A percentile compares a stretch with the other conserved stretches of the same genome.
Evolutionary conservation across 2,329 filamentous ascomycete species (phyloP).

Genomic region (Balansia obtecta): DNA sequence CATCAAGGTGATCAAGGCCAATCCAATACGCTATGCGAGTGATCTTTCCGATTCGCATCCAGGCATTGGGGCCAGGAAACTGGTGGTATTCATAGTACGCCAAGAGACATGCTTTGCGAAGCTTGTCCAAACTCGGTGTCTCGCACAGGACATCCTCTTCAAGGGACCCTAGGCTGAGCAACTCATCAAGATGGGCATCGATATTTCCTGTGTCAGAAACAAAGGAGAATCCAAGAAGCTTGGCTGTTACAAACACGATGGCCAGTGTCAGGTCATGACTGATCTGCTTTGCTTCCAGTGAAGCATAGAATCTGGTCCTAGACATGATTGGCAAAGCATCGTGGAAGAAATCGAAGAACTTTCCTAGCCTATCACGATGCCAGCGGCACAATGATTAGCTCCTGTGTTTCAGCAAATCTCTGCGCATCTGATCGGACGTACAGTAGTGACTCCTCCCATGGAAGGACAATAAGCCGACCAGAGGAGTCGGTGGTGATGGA

Average conservation of each 20-base stretch:
- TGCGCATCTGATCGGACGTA: not conserved
- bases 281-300: not conserved
- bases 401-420: too few relatives aligned
- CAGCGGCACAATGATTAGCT: not conserved
- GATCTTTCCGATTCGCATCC: conserved; percentile 8
- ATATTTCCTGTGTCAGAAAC: not conserved
- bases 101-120: conserved; percentile 8
- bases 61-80: conserved; percentile 10
- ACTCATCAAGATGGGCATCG: not conserved
- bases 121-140: conserved; percentile 6
- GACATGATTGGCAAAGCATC: not conserved
- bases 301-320: not conserved
- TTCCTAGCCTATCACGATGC: not conserved
- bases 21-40: conserved; percentile 7
- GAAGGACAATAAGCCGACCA: not conserved
- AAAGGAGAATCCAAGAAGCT: conserved; percentile 4
- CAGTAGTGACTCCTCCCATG: not conserved
- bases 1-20: conserved; percentile 8
- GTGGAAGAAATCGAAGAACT: not conserved
- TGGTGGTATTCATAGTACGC: conserved; percentile 10
- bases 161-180: conserved; percentile 2
- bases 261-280: not conserved
- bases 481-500: not conserved
- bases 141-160: conserved; percentile 4
- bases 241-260: not conserved